Evolutionary conservation across 495 filamentous ascomycete genomes (phyloP).

Genomic region (Neurospora sp.): DNA sequence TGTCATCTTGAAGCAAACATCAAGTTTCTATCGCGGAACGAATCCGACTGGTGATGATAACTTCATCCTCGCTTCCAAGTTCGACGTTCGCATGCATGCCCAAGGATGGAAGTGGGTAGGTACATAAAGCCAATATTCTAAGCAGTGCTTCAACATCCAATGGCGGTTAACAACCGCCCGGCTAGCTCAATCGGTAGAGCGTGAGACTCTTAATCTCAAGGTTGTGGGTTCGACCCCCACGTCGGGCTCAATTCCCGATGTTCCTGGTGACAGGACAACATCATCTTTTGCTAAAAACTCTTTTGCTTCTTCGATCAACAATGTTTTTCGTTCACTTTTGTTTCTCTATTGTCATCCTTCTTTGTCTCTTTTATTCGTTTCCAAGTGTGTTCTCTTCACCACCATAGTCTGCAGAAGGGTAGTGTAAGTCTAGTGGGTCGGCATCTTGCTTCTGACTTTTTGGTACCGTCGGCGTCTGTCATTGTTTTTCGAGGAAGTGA

Average conservation of each 20-base stretch:
- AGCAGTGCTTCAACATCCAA: background rate
- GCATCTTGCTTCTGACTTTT: background rate
- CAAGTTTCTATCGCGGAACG: no score
- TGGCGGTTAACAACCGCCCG: constrained; percentile 1
- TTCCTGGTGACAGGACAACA: background rate
- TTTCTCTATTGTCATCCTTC: background rate
- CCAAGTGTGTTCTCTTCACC: background rate
- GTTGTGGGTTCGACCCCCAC: background rate
- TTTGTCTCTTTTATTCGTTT: background rate
- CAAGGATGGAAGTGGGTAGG: background rate
- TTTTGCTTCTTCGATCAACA: background rate
- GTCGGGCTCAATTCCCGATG: background rate
- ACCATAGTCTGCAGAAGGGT: background rate
- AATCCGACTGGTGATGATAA: background rate
- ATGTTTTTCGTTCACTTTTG: background rate
- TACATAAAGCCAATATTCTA: background rate
- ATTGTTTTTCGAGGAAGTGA: background rate
- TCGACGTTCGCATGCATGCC: background rate
- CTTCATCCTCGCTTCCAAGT: background rate
- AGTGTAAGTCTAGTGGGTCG: background rate
- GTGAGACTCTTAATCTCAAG: constrained; percentile 49
- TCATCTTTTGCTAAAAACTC: background rate
- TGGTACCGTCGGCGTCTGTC: no score
- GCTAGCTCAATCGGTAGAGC: constrained; percentile 68
- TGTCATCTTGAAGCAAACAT: no score